Evolutionary conservation across 108 stramenopile genomes (phyloP).

Genomic region (Parmales sp.): DNA sequence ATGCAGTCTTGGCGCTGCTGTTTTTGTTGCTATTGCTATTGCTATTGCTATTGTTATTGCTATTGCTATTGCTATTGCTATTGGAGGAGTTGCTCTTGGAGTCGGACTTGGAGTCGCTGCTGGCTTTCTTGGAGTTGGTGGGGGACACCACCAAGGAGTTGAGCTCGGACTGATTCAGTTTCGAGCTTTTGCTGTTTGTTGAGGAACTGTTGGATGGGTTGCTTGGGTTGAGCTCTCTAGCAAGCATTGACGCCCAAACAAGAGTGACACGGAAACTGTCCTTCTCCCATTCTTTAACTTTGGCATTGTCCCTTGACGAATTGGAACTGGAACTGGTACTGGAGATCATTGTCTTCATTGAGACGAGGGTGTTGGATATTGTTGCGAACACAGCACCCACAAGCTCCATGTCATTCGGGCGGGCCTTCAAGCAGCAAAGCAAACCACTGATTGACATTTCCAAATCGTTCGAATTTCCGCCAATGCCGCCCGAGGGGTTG

Average conservation of each 20-base stretch:
- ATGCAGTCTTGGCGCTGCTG: too few relatives aligned
- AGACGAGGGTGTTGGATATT: background rate
- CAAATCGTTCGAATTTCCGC: background rate
- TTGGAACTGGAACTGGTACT: background rate
- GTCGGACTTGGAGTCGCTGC: too few relatives aligned
- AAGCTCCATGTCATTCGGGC: constrained; percentile 7
- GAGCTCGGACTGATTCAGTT: background rate
- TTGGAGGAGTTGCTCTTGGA: too few relatives aligned
- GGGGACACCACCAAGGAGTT: background rate
- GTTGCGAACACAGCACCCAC: background rate
- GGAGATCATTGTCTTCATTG: background rate
- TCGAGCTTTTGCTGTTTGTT: too few relatives aligned
- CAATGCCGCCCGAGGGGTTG: background rate
- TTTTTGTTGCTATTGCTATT: too few relatives aligned
- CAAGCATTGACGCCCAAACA: constrained; percentile 1
- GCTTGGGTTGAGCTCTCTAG: background rate
- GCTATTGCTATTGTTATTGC: too few relatives aligned
- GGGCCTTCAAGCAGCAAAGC: constrained; percentile 3
- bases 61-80: too few relatives aligned
- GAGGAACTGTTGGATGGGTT: too few relatives aligned
- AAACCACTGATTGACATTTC: background rate
- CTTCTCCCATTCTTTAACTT: constrained; percentile 7
- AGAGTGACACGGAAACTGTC: background rate
- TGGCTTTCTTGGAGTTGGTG: background rate
- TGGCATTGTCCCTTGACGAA: background rate